Evolutionary conservation across 1,284 basidiomycete species (phyloP).

Genomic region (Gomphus sp.): DNA sequence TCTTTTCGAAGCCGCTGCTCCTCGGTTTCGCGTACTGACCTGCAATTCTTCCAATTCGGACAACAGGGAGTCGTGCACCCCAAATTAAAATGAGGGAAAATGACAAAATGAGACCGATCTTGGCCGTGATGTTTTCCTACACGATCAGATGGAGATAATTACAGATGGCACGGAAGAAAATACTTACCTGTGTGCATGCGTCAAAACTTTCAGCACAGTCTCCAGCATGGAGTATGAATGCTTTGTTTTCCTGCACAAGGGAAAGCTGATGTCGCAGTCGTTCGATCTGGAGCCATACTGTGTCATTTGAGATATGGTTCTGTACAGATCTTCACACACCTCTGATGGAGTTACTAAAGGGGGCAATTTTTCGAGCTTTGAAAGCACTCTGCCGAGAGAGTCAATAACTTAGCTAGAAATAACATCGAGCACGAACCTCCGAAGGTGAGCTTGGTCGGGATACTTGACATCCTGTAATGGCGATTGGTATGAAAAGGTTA

Average conservation of each 20-base stretch:
- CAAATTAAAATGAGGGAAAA: conserved; percentile 94
- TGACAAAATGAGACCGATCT: conserved; percentile 89
- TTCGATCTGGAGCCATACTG: conserved; percentile 56
- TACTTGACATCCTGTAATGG: conserved; percentile 40
- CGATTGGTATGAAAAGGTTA: not conserved
- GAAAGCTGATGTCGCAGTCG: conserved; percentile 72
- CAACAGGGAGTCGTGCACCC: conserved; percentile 88
- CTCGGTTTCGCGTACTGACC: conserved; percentile 97
- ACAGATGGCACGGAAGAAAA: not conserved
- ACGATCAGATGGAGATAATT: not conserved
- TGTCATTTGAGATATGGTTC: conserved; percentile 7
- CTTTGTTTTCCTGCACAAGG: conserved; percentile 78
- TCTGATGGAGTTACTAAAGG: conserved; percentile 87
- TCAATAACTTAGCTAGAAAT: not conserved
- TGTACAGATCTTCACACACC: conserved; percentile 35
- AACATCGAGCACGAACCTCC: conserved; percentile 18
- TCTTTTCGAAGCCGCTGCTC: conserved; percentile 76
- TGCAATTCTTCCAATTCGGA: conserved; percentile 84
- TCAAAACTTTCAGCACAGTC: conserved; percentile 96
- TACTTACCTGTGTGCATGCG: conserved; percentile 74
- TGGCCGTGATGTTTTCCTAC: conserved; percentile 87
- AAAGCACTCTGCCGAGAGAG: conserved; percentile 48
- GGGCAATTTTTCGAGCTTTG: conserved; percentile 67
- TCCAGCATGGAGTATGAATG: conserved; percentile 93
- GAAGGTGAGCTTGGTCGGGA: conserved; percentile 33